Evolutionary conservation across 1,284 basidiomycete genomes (phyloP).

Genomic region (Xerocomus amazonicus): DNA sequence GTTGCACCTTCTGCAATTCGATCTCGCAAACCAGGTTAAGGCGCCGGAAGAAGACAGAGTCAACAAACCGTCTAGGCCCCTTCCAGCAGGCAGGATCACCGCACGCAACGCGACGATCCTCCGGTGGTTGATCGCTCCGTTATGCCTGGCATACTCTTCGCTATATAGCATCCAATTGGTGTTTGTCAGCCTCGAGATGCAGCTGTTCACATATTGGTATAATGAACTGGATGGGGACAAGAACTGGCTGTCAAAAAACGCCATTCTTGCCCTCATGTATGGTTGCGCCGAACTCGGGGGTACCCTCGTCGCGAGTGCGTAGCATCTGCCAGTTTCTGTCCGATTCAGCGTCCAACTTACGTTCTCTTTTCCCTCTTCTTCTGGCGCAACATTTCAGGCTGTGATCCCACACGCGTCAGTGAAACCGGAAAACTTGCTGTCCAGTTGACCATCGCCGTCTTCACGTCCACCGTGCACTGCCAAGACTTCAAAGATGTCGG

Average conservation of each 20-base stretch:
- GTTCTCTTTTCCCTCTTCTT: too few relatives aligned
- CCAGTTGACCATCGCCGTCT: slow-evolving; percentile 26
- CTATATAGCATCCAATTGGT: slow-evolving; percentile 31
- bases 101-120: slow-evolving; percentile 30
- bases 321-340: too few relatives aligned
- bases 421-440: slow-evolving; percentile 23
- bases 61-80: slow-evolving; percentile 41
- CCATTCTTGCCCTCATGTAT: slow-evolving; percentile 37
- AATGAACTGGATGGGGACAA: slow-evolving; percentile 37
- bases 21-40: slow-evolving; percentile 43
- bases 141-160: slow-evolving; percentile 34
- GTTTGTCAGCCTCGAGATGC: slow-evolving; percentile 33
- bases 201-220: slow-evolving; percentile 33
- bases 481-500: slow-evolving; percentile 41
- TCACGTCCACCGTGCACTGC: slow-evolving; percentile 38
- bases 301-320: slow-evolving; percentile 37
- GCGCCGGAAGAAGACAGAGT: slow-evolving; percentile 38
- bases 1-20: slow-evolving; percentile 41
- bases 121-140: slow-evolving; percentile 37
- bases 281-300: slow-evolving; percentile 38
- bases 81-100: slow-evolving; percentile 39
- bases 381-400: not conserved
- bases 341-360: not conserved
- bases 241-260: slow-evolving; percentile 38
- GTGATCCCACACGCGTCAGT: slow-evolving; percentile 15